Percentiles rank a stretch among this genome's conserved stretches.
Conservation (phyloP, 306 rosid species). For the Boehmeria nivea region DNA sequence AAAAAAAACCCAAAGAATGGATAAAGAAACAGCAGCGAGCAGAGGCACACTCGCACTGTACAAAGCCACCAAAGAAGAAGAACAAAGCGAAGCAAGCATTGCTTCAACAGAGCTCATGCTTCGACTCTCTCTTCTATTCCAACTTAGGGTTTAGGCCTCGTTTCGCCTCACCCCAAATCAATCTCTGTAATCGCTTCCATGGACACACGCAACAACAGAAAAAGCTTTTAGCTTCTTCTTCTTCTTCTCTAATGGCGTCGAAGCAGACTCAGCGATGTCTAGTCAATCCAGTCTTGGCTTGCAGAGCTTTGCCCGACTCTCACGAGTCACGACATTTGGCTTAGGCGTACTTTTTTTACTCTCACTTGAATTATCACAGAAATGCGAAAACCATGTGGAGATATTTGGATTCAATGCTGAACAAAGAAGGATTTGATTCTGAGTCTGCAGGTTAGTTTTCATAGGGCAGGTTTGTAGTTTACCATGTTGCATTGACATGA, state of each 20-base stretch:
- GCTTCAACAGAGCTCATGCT: slow-evolving; percentile 16
- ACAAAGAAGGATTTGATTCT: slow-evolving; percentile 31
- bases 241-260: slow-evolving; percentile 6
- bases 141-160: slow-evolving; percentile 2
- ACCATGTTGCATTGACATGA: no score
- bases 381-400: slow-evolving; percentile 79
- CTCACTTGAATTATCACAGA: no score
- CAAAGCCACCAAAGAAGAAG: no score
- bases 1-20: no score
- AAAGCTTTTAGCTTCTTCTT: background rate
- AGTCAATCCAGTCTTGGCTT: no score
- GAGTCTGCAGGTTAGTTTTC: slow-evolving; percentile 34
- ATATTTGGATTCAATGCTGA: slow-evolving; percentile 36
- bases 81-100: background rate
- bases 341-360: no score
- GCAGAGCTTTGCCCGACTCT: no score
- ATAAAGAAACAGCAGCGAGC: background rate
- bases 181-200: slow-evolving; percentile 8
- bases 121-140: slow-evolving; percentile 14
- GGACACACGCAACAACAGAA: slow-evolving; percentile 1
- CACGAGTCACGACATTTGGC: no score
- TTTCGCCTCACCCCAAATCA: background rate
- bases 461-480: background rate
- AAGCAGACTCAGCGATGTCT: slow-evolving; percentile 4
- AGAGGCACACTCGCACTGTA: no score